Evolutionary conservation across 345 rosid species (phyloP), one percentile per base, ranked within the genome.

Genomic region (Brassica cretica): DNA sequence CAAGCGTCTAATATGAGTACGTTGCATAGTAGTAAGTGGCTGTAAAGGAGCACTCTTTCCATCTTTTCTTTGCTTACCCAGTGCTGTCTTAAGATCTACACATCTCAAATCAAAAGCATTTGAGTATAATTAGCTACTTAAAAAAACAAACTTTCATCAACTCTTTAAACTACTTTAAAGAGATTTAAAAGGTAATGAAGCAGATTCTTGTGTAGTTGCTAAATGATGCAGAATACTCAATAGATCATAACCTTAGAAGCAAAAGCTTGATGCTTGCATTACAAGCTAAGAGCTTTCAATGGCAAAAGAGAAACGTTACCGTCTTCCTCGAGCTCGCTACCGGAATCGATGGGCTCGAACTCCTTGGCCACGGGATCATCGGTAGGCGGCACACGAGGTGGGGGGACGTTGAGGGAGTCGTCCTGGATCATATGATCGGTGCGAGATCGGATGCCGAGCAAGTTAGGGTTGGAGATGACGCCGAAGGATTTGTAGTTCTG

Each of bases 321-420:
- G 76, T 95, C 99, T 82, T 95, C 99, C 75, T 95, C 99, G 15
- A 91, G 92, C 51, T 95, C 98, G 86, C 98, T 93, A 12, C 93
- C 97, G 16, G 92, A 84, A 84, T 88, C 94, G 1, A 86, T 73
- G 24, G 81, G 77, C 2, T 86, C 90, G 56, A 87, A 82, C 78
- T 91, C 97, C 10, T 82, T 80, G 5, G 68, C 85, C 1, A 74
- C 71, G 6, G 66, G 80, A 27, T 83, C 89, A 46, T 65, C 84
- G 3, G 82, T 66, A 1, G 79, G n/a, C 6, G 86, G 78, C 59
- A 87, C 75, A 1, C 67, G 87, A 32, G 85, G 85, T 0, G 87
- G 82, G 62, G 94, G 96, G 72, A 83, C 83, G 77, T 92, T 91
- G 66, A 94, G 98, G 4, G 91, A 78, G 18, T 83, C 93, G 49